Conservation (phyloP, 1,284 basidiomycete genomes). For the Tilletia caries region DNA sequence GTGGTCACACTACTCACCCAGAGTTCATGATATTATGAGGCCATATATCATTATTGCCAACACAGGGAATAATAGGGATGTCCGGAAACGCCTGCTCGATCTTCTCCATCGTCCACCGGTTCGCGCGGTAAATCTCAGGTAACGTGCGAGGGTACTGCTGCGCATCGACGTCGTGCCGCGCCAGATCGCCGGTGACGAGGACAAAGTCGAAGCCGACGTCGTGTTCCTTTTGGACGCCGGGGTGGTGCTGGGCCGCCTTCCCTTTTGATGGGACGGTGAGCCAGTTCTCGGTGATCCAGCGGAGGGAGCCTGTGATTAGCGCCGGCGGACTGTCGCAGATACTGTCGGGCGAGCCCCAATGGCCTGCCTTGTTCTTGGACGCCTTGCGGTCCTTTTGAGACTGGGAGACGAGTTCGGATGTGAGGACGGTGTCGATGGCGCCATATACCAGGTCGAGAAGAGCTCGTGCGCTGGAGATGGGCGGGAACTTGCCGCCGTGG, state of each 20-base stretch:
- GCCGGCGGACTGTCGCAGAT: conserved; percentile 79
- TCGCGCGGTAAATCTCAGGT: conserved; percentile 74
- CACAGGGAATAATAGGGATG: conserved; percentile 76
- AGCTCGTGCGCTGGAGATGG: not conserved
- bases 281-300: conserved; percentile 77
- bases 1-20: too few species aligned
- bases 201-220: conserved; percentile 72
- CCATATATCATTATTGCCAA: conserved; percentile 63
- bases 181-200: conserved; percentile 85
- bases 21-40: conserved; percentile 56
- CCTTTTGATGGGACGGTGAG: conserved; percentile 48
- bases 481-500: conserved; percentile 23
- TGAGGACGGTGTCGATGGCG: too few species aligned
- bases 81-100: conserved; percentile 73
- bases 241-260: not conserved
- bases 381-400: not conserved
- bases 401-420: not conserved
- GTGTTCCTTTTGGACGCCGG: too few species aligned
- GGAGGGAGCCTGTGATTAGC: conserved; percentile 75
- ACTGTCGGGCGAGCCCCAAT: conserved; percentile 59
- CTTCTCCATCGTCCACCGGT: conserved; percentile 66
- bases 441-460: not conserved
- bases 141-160: conserved; percentile 69
- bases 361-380: conserved; percentile 13
- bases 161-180: conserved; percentile 84